Evolutionary conservation across 371 early-diverging fungal species (phyloP).

Genomic region (Mucor plumbeus): DNA sequence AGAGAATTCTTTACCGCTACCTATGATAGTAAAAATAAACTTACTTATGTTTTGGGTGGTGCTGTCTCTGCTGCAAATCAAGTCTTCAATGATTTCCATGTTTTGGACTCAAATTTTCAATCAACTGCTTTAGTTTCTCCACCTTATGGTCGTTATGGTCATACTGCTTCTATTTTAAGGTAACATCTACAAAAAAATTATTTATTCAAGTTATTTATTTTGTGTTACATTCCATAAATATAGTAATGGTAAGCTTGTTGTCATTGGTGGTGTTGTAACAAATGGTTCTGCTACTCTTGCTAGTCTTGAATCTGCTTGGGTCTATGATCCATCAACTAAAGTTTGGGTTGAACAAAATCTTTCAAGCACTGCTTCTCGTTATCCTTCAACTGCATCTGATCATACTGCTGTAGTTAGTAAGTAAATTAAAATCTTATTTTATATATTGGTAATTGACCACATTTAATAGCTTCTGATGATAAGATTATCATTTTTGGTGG

Average conservation of each 20-base stretch:
- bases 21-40: constrained; percentile 20
- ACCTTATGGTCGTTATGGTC: constrained; percentile 38
- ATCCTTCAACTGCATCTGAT: constrained; percentile 34
- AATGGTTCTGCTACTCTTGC: constrained; percentile 18
- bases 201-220: constrained; percentile 16
- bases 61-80: constrained; percentile 25
- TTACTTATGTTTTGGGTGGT: constrained; percentile 42
- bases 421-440: constrained; percentile 18
- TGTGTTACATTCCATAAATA: constrained; percentile 14
- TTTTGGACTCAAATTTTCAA: constrained; percentile 29
- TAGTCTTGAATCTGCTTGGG: constrained; percentile 21
- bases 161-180: constrained; percentile 47
- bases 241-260: constrained; percentile 46
- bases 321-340: constrained; percentile 37
- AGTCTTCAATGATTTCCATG: constrained; percentile 37
- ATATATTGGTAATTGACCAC: neutral
- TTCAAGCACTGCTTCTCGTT: neutral
- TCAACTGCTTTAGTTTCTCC: constrained; percentile 26
- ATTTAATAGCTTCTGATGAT: constrained; percentile 34
- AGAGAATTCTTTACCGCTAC: constrained; percentile 28
- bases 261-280: constrained; percentile 43
- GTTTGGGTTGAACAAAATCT: constrained; percentile 30
- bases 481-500: constrained; percentile 54
- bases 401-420: constrained; percentile 51
- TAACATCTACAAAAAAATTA: constrained; percentile 15